A percentile compares a stretch with the other conserved stretches of the same genome.
These are phyloP conservation scores for Coleophoma crateriformis DNA, from an alignment of 2,329 filamentous ascomycete species.

Conservation along the genomic window DNA sequence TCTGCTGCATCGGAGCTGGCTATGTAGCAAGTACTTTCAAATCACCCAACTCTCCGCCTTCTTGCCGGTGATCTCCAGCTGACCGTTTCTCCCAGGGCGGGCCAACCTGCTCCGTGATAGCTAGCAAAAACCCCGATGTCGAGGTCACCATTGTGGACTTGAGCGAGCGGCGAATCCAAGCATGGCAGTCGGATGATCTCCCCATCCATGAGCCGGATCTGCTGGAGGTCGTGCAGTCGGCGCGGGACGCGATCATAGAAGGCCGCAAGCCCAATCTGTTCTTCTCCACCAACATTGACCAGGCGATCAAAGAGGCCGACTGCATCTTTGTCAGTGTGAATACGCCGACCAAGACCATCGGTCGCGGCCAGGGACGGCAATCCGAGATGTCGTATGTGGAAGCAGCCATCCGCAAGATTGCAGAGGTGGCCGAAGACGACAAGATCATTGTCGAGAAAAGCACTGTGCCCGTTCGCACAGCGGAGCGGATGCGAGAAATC, in stretches of 20 bases:
- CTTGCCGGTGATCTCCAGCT: neutral
- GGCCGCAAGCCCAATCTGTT: conserved; percentile 62
- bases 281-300: conserved; percentile 64
- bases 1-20: neutral
- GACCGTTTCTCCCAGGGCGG: conserved; percentile 43
- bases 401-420: neutral
- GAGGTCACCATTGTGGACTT: conserved; percentile 67
- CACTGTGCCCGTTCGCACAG: neutral
- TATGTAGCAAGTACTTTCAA: neutral
- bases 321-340: conserved; percentile 70
- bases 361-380: conserved; percentile 28
- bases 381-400: neutral
- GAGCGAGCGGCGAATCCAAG: conserved; percentile 56
- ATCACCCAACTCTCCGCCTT: too few species aligned
- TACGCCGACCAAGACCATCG: conserved; percentile 67
- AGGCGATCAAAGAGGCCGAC: conserved; percentile 59
- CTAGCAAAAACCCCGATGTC: conserved; percentile 63
- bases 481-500: neutral
- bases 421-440: neutral
- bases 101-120: conserved; percentile 69
- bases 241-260: conserved; percentile 26
- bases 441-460: neutral
- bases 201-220: conserved; percentile 72
- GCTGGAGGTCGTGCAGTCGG: conserved; percentile 51
- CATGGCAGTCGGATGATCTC: conserved; percentile 66